phyloP scores from a whole-genome alignment of 1,284 basidiomycete species.

The Heterobasidion parviporum region DNA sequence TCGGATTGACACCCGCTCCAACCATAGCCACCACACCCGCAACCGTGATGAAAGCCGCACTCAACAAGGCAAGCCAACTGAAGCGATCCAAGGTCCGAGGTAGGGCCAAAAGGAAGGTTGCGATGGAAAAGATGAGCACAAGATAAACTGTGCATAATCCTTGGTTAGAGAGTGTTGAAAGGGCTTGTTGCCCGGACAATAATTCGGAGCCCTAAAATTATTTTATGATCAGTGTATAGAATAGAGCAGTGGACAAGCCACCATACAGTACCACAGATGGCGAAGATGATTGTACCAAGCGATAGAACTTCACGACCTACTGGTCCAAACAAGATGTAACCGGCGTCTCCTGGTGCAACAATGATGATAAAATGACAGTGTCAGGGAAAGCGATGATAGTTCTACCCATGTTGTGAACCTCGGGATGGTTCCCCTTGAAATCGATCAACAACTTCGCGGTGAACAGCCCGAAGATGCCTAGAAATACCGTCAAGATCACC shows the following conservation, averaged over 20 bases:
- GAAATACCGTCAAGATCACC: constrained; percentile 43
- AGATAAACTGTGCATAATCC: constrained; percentile 37
- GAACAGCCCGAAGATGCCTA: constrained; percentile 45
- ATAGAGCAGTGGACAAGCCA: neutral
- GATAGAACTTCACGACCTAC: constrained; percentile 39
- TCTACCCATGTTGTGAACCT: constrained; percentile 45
- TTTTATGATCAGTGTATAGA: neutral
- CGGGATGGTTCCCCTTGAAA: constrained; percentile 50
- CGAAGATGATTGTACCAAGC: constrained; percentile 42
- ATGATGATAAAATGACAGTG: neutral
- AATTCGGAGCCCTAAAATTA: constrained; percentile 34
- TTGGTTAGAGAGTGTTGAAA: constrained; percentile 38
- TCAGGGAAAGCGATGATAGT: neutral
- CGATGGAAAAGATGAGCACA: constrained; percentile 35
- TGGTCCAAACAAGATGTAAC: constrained; percentile 42
- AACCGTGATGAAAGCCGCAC: constrained; percentile 10
- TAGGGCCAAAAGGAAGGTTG: constrained; percentile 35
- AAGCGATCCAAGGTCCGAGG: constrained; percentile 40
- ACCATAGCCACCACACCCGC: constrained; percentile 30
- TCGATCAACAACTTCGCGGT: constrained; percentile 47
- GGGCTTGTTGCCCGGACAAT: constrained; percentile 41
- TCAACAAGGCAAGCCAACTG: constrained; percentile 37
- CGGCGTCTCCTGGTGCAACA: constrained; percentile 38
- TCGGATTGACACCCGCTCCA: constrained; percentile 40
- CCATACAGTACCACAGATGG: constrained; percentile 35